A percentile compares a stretch with the other conserved stretches of the same genome.
phyloP scores from a whole-genome alignment of 2,329 filamentous ascomycete species.

The Phaeosphaeria sp. region DNA sequence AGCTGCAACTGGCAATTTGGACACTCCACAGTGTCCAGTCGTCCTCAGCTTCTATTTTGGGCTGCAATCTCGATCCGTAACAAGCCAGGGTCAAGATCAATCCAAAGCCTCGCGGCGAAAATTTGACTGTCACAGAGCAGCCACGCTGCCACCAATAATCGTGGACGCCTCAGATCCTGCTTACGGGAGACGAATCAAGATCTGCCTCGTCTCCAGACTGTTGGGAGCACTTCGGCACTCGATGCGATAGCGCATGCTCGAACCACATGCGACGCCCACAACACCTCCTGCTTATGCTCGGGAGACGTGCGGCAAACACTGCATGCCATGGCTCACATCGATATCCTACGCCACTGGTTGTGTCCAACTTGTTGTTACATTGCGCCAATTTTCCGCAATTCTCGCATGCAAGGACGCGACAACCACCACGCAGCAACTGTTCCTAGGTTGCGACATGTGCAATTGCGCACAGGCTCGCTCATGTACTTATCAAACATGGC shows the following conservation, averaged over 20 bases:
- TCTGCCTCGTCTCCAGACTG: constrained; percentile 22
- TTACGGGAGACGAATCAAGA: constrained; percentile 22
- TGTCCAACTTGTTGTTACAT: background rate
- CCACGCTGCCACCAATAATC: constrained; percentile 14
- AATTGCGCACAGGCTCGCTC: constrained; percentile 4
- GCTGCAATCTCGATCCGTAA: constrained; percentile 5
- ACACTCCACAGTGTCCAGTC: background rate
- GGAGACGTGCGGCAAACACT: background rate
- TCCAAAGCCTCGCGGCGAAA: constrained; percentile 6
- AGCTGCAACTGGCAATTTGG: constrained; percentile 4
- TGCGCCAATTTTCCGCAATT: background rate
- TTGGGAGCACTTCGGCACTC: constrained; percentile 16
- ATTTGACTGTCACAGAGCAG: constrained; percentile 8
- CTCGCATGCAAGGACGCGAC: constrained; percentile 1
- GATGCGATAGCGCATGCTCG: constrained; percentile 5
- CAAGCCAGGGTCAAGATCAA: background rate
- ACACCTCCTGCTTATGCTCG: background rate
- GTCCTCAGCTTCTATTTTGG: background rate
- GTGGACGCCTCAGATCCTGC: constrained; percentile 14
- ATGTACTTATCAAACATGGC: background rate
- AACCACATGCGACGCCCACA: constrained; percentile 6
- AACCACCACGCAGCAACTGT: background rate
- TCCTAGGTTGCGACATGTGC: background rate
- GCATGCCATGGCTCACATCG: background rate
- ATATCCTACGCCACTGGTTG: background rate